Evolutionary conservation across 2,329 filamentous ascomycete species (phyloP), one percentile per base, ranked within the genome.

Genomic region (Domatiomyces globalis): DNA sequence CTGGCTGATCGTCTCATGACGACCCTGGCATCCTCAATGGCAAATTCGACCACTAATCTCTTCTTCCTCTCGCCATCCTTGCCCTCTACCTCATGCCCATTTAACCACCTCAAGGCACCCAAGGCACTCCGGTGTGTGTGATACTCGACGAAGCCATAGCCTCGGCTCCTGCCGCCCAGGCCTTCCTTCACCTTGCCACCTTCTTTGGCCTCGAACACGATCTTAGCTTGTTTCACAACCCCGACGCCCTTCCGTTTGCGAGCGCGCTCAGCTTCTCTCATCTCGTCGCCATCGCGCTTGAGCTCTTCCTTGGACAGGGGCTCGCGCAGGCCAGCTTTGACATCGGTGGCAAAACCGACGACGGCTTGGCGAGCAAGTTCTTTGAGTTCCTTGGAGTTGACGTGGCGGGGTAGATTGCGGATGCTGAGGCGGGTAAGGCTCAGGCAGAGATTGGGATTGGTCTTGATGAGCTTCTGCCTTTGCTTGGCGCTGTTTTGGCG

Each of bases 131-230:
- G 84, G 64, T 98, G 92, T 27, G 86, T 92, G 58, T 82, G 85
- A 69, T 95, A 98, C 70, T 98, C 92, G 59, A 98, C 85, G 72
- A 98, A 98, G 10, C 94, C 92, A 66, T 98, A 98, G 4, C 92
- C 92, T 65, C 90, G 80, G 65, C 85, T 92, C 64, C 85, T 79
- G 46, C 89, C 89, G 6, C 85, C 87, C 48, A 74, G 80, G 44
- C 78, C 75, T 69, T 94, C 88, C 7, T 76, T 69, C 12, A 95
- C 80, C 71, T 95, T 96, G 62, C 80, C 80, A 45, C 92, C 92
- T 60, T 92, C 81, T 36, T 79, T 78, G 45, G 56, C 58, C 71
- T 98, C 92, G 63, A 92, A 96, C 39, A 96, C 85, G 50, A 98
- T 79, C 73, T 95, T 98, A 51, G 90, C 85, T 70, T 98, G 92